phyloP scores from a whole-genome alignment of 345 rosid species.

The Microcos paniculata region DNA sequence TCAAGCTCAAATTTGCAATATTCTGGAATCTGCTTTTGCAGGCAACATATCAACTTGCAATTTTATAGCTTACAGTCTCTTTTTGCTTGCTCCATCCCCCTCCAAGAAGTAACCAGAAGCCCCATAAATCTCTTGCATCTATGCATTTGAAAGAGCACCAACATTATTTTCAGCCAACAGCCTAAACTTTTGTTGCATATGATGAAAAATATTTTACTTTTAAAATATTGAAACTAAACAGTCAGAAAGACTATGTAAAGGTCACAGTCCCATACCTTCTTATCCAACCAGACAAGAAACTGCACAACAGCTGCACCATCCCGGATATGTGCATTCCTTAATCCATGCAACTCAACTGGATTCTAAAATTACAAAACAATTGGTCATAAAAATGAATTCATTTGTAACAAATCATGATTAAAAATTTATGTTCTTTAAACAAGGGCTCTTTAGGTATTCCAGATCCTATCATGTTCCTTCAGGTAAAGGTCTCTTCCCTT shows the following conservation, averaged over 20 bases:
- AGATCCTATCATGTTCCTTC: slow-evolving; percentile 39
- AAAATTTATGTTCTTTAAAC: neutral
- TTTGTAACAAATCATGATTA: slow-evolving; percentile 13
- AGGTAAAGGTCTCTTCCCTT: neutral
- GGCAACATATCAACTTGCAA: slow-evolving; percentile 36
- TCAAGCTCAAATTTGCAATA: neutral
- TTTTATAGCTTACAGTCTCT: slow-evolving; percentile 22
- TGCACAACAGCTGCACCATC: slow-evolving; percentile 99
- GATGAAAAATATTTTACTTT: neutral
- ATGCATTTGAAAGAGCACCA: slow-evolving; percentile 24
- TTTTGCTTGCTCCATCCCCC: slow-evolving; percentile 47
- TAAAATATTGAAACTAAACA: neutral
- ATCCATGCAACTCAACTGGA: slow-evolving; percentile 83
- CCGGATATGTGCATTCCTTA: slow-evolving; percentile 82
- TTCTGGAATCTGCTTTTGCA: neutral
- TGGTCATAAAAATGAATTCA: slow-evolving; percentile 11
- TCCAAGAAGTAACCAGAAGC: slow-evolving; percentile 90
- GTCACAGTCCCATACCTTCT: slow-evolving; percentile 12
- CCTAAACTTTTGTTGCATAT: neutral
- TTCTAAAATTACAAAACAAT: slow-evolving; percentile 43
- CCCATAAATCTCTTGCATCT: slow-evolving; percentile 94
- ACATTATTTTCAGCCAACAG: slow-evolving; percentile 14
- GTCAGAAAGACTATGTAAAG: neutral
- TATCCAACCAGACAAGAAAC: slow-evolving; percentile 10
- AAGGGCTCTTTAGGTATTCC: neutral